Percentiles rank a stretch among this genome's conserved stretches.
phyloP scores from a whole-genome alignment of 495 filamentous ascomycete species.

The Tetracladium setigerum region DNA sequence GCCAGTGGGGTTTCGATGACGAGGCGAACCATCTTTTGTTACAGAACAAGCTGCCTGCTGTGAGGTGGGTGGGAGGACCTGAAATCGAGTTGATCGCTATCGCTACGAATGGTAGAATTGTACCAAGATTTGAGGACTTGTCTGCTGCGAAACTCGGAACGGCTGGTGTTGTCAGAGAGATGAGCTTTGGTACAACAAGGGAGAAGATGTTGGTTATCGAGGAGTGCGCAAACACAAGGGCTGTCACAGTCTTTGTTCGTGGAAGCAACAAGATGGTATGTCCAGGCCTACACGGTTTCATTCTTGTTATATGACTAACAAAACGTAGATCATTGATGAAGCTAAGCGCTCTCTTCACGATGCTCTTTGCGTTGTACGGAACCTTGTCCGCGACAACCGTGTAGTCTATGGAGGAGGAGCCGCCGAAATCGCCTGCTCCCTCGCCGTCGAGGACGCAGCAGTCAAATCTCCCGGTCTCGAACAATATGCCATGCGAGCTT shows the following conservation, averaged over 20 bases:
- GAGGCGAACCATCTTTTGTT: constrained; percentile 96
- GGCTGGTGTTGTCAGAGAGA: constrained; percentile 85
- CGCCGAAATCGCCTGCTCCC: constrained; percentile 93
- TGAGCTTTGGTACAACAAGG: constrained; percentile 93
- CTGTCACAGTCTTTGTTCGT: constrained; percentile 90
- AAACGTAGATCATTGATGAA: constrained; percentile 85
- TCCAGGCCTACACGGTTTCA: constrained; percentile 8
- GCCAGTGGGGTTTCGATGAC: constrained; percentile 99
- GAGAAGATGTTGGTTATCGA: constrained; percentile 99
- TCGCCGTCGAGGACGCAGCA: constrained; percentile 92
- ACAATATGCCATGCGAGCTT: constrained; percentile 98
- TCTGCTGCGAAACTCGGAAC: constrained; percentile 81
- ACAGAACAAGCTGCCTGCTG: constrained; percentile 91
- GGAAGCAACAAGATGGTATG: constrained; percentile 99
- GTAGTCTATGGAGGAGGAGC: constrained; percentile 98
- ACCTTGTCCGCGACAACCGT: constrained; percentile 91
- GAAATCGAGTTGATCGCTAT: constrained; percentile 99
- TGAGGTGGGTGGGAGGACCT: constrained; percentile 95
- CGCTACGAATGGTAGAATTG: constrained; percentile 94
- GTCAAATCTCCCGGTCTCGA: constrained; percentile 92
- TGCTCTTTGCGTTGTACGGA: constrained; percentile 94
- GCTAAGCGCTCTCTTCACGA: constrained; percentile 96
- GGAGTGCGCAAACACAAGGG: constrained; percentile 95
- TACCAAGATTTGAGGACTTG: constrained; percentile 94
- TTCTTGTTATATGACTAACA: constrained; percentile 17